Conservation (phyloP, 768 basidiomycete species). For the Botryobasidium botryosum region DNA sequence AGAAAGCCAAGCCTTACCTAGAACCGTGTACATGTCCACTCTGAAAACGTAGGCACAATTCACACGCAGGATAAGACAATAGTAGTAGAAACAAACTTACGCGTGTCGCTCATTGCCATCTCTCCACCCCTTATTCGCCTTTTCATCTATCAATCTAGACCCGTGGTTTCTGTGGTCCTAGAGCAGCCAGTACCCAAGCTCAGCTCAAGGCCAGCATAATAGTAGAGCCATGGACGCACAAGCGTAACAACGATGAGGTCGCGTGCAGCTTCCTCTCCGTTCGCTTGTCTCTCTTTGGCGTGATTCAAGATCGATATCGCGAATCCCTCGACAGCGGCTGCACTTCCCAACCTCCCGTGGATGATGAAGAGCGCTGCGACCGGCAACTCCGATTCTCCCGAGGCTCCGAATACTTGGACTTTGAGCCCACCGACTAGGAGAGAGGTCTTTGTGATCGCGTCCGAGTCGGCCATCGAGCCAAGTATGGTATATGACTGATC, state of each 20-base stretch:
- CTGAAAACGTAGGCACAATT: constrained; percentile 6
- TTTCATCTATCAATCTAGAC: constrained; percentile 21
- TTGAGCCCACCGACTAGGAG: no score
- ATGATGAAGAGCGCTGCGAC: constrained; percentile 28
- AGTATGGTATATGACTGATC: no score
- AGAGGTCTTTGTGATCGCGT: no score
- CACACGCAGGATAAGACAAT: not conserved
- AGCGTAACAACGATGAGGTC: constrained; percentile 33
- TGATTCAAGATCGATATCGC: constrained; percentile 22
- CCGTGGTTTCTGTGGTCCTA: constrained; percentile 43
- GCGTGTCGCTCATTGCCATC: constrained; percentile 29
- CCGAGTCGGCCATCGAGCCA: no score
- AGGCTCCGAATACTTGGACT: no score
- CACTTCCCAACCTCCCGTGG: constrained; percentile 28
- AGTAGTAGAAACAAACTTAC: constrained; percentile 17
- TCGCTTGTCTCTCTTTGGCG: constrained; percentile 11
- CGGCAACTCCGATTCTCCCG: constrained; percentile 11
- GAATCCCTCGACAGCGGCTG: constrained; percentile 20
- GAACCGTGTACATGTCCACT: constrained; percentile 33
- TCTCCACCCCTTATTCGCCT: constrained; percentile 26
- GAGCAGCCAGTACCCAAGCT: not conserved
- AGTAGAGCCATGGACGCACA: constrained; percentile 18
- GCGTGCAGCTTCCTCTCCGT: constrained; percentile 11
- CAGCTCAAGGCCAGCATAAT: not conserved
- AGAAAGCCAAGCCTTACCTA: constrained; percentile 21